phyloP scores from a whole-genome alignment of 306 rosid genomes.

The Trifolium subterraneum region DNA sequence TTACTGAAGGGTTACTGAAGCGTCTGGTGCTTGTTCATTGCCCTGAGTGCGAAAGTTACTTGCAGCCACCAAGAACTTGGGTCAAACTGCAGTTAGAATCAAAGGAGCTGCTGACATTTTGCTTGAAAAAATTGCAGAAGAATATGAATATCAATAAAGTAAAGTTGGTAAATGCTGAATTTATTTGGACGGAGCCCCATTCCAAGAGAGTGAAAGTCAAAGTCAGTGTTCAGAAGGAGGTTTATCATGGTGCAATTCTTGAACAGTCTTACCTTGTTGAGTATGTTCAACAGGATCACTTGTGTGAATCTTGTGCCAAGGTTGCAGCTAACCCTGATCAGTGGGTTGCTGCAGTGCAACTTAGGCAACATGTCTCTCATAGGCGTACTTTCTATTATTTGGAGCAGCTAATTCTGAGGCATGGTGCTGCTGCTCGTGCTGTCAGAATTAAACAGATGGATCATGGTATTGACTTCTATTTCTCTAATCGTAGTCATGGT shows the following conservation, averaged over 20 bases:
- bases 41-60: conserved; percentile 14
- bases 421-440: conserved; percentile 27
- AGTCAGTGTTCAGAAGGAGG: conserved; percentile 20
- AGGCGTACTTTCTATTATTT: conserved; percentile 28
- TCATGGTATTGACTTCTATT: conserved; percentile 30
- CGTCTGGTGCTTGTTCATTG: conserved; percentile 27
- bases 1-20: conserved; percentile 20
- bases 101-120: conserved; percentile 18
- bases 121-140: conserved; percentile 22
- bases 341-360: conserved; percentile 32
- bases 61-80: conserved; percentile 27
- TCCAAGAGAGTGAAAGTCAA: conserved; percentile 30
- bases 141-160: conserved; percentile 21
- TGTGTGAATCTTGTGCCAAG: conserved; percentile 31
- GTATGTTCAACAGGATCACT: conserved; percentile 32
- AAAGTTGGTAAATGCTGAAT: conserved; percentile 2
- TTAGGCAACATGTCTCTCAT: conserved; percentile 29
- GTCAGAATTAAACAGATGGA: conserved; percentile 23
- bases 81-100: conserved; percentile 21
- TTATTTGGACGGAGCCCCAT: conserved; percentile 25
- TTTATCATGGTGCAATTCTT: conserved; percentile 9
- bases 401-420: conserved; percentile 24
- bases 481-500: conserved; percentile 19
- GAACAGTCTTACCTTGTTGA: conserved; percentile 27
- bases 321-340: conserved; percentile 30